These are phyloP conservation scores for Lipomyces lipofer DNA, from an alignment of 805 yeast genomes.

Conservation along the genomic window DNA sequence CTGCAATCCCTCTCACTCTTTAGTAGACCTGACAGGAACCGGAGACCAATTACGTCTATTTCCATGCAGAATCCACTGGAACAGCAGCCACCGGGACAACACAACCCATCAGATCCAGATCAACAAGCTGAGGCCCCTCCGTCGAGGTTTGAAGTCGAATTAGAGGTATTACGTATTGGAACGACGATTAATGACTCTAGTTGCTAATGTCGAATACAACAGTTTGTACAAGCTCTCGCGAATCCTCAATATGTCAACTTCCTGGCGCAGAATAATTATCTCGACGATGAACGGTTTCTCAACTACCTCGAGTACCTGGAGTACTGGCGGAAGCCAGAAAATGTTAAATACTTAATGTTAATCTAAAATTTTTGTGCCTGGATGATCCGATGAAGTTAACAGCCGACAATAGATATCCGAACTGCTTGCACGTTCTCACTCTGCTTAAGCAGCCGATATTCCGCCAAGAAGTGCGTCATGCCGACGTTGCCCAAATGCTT, in stretches of 20 bases:
- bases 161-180: slow-evolving; percentile 66
- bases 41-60: no score
- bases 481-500: slow-evolving; percentile 45
- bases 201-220: no score
- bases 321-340: slow-evolving; percentile 79
- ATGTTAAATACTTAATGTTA: slow-evolving; percentile 64
- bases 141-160: slow-evolving; percentile 82
- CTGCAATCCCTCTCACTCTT: no score
- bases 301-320: slow-evolving; percentile 76
- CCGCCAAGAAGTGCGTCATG: slow-evolving; percentile 43
- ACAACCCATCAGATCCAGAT: background rate
- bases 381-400: background rate
- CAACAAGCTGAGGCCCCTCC: slow-evolving; percentile 45
- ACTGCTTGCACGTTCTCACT: slow-evolving; percentile 78
- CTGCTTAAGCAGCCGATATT: slow-evolving; percentile 48
- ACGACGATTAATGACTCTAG: no score
- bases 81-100: background rate
- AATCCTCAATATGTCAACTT: slow-evolving; percentile 85
- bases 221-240: slow-evolving; percentile 89
- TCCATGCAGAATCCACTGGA: background rate
- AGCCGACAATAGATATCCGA: slow-evolving; percentile 59
- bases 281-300: slow-evolving; percentile 70
- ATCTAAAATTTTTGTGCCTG: slow-evolving; percentile 14
- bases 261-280: slow-evolving; percentile 77
- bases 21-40: no score